Base-by-base conservation (phyloP, 2,329 filamentous ascomycete species). In the Fusarium staphyleae region DNA sequence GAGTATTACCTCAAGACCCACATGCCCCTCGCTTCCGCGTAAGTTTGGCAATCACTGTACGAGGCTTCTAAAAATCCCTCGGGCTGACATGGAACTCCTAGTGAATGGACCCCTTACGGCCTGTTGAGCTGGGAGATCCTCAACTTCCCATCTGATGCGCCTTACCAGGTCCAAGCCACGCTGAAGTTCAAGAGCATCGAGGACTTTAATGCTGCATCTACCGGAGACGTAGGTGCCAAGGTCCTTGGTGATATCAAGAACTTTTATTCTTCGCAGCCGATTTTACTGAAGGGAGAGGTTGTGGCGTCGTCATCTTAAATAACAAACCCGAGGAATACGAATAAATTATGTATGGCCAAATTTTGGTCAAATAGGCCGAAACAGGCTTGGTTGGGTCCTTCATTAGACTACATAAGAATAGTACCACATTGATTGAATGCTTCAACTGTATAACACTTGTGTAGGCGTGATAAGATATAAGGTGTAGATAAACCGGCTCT, bases 1-100 rank as follows among this genome's bases (percentile, higher is more conserved):
- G 54, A 66, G 14, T 69, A 69, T 35, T 69, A 69, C 39, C 22
- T 67, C 7, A 55, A 62, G 36, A 66, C 45, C 24, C 66, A 69
- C 33, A 68, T 69, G 66, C 63, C 66, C 43, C 59, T 69, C 10
- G 63, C 62, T 8, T 26, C 45, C 19, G 34, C 52, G 66, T 68
- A 46, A 46, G 64, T 63, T 14, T 18, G 22, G 9, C 3, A 4
- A 24, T 6, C 5, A 24, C 7, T 8, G 11, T n/a, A n/a, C 28
- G 6, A 14, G 28, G 4, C 2, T 19, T 19, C 4, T 18, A 4
- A 10, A 7, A 15, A 2, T 18, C 18, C 16, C 28, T 16, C 9
- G 13, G 12, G 30, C 36, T 51, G 22, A 34, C 51, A 36, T 11
- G 32, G 4, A 3, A 3, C 9, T 9, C 16, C 10, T 46, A 69